Evolutionary conservation across 75 land plant genomes (phyloP), one percentile per base, ranked within the genome.

Genomic region (Pinus tabuliformis): DNA sequence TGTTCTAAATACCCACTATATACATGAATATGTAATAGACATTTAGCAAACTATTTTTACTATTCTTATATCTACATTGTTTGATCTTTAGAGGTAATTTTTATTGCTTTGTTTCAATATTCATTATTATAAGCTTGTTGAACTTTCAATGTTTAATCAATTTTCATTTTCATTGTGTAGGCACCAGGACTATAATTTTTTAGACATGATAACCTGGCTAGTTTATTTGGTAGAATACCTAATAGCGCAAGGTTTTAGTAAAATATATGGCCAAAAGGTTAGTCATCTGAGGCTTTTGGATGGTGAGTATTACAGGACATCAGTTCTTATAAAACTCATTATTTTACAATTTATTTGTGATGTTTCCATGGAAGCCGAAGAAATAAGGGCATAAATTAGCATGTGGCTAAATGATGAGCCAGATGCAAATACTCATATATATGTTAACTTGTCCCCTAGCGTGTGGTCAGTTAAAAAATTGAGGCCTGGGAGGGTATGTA

Each of bases 121-220:
- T 68, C 13, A 39, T 20, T 3, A 42, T 42, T 39, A 5, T 20
- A 42, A 17, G n/a, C 18, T 37, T 42, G 2, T 20, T 68, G 9
- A 68, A 42, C 9, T 37, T 45, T 39, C 12, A 73, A 30, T 65
- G 36, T 54, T 49, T 56, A 60, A 17, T 45, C 59, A 13, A 5
- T 71, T 18, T 68, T 52, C 42, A 6, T 68, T 66, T 39, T 68
- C 42, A 21, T 39, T 49, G 11, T 85, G 62, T 74, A 96, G 99
- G 99, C 73, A 70, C 71, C 92, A 86, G 63, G 88, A 96, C 60
- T 96, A 97, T 97, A 82, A 80, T 28, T 62, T 94, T 5, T 64
- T 96, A 58, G 99, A 96, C 58, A 24, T 70, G 60, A 79, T 94
- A 36, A 92, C 99, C 3, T 96, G 99, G 99, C 99, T 97, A 6